Conservation (phyloP, 257 asterid genomes). For the Solanum ossicruentum region DNA sequence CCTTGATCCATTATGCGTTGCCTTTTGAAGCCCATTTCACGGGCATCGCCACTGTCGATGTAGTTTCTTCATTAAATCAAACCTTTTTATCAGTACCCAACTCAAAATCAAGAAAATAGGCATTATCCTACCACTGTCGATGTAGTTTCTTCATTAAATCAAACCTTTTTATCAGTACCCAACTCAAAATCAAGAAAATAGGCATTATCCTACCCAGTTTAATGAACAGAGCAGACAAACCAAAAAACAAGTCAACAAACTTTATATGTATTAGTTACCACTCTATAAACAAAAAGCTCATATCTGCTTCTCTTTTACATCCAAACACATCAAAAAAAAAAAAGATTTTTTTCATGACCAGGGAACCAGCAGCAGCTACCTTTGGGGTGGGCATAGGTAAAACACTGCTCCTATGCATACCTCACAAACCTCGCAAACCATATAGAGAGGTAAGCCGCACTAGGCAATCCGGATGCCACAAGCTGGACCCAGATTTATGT, state of each 20-base stretch:
- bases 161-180: background rate
- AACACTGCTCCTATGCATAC: too few species aligned
- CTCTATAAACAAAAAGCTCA: background rate
- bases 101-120: background rate
- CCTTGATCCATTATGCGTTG: conserved; percentile 82
- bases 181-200: background rate
- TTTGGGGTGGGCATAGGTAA: too few species aligned
- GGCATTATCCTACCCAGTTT: background rate
- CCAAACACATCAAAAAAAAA: background rate
- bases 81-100: background rate
- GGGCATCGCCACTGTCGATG: conserved; percentile 54
- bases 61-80: conserved; percentile 32
- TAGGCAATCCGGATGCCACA: too few species aligned
- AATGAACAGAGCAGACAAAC: background rate
- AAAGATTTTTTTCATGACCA: too few species aligned
- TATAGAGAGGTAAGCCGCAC: too few species aligned
- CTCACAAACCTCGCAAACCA: too few species aligned
- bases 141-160: conserved; percentile 32
- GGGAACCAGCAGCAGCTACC: too few species aligned
- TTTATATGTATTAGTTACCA: background rate
- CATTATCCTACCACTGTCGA: conserved; percentile 51
- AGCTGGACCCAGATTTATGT: too few species aligned
- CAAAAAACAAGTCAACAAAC: background rate
- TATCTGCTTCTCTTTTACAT: background rate
- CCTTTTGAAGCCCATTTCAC: conserved; percentile 86